phyloP scores from a whole-genome alignment of 2,329 filamentous ascomycete species.

The Cladophialophora yegresii region DNA sequence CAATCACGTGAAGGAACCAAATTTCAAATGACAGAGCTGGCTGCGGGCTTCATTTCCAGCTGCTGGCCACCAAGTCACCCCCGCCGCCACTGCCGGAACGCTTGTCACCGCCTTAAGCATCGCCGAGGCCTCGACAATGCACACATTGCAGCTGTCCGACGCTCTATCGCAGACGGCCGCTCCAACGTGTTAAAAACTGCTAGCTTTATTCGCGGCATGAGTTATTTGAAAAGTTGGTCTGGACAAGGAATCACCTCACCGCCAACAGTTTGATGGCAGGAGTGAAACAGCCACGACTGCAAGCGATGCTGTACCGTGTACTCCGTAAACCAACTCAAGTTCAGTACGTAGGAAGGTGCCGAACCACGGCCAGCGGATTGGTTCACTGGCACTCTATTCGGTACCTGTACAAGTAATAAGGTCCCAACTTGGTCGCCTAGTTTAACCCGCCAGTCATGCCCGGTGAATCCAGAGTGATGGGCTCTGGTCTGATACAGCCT shows the following conservation, averaged over 20 bases:
- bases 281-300: background rate
- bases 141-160: background rate
- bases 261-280: background rate
- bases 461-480: background rate
- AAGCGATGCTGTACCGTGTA: background rate
- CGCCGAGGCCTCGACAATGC: background rate
- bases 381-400: background rate
- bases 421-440: background rate
- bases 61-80: background rate
- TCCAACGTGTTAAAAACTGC: background rate
- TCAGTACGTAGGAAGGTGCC: constrained; percentile 7
- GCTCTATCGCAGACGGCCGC: background rate
- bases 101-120: background rate
- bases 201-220: background rate
- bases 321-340: constrained; percentile 7
- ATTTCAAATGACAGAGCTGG: constrained; percentile 9
- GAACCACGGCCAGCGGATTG: background rate
- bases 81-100: too few species aligned
- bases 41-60: background rate
- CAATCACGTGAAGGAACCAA: background rate
- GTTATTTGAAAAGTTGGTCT: constrained; percentile 12
- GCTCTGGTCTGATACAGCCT: background rate
- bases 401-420: background rate
- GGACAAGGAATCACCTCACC: background rate
- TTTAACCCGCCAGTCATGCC: background rate